Evolutionary conservation across 768 basidiomycete species (phyloP), one percentile per base, ranked within the genome.

Genomic region (Termitomyces sp.): DNA sequence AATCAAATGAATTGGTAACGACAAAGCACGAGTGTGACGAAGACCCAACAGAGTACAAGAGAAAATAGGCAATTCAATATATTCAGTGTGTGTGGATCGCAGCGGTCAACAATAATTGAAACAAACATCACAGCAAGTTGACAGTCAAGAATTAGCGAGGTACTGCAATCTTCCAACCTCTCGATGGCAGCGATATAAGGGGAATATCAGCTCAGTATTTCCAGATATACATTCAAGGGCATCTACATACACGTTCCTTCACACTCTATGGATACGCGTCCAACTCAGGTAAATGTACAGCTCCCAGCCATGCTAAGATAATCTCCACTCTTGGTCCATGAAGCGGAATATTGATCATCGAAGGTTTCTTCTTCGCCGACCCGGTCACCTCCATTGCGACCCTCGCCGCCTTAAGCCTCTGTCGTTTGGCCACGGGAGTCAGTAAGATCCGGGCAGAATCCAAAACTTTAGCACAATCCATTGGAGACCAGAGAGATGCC

Each of bases 311-410:
- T 44, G 92, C 92, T 56, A 94, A 77, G 55, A 92, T 78, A 56
- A 94, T 78, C 71, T 94, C 92, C 47, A 94, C 92, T 6, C 90
- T 80, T 36, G 92, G 91, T 0, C 92, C 92, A 70, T 92, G 90
- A 61, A 94, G 72, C 10, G 90, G 89, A 56, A 94, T 90, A 66
- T 85, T 90, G 69, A 92, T 88, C 51, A 84, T 80, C 60, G 82
- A 63, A 37, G 81, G 74, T 69, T 83, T 87, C 75, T 84, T 83
- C 44, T 54, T 89, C 51, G 83, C 78, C 59, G 81, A 62, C 46
- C 81, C 74, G 68, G 83, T 87, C 74, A 82, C 82, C 73, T 66
- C 72, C 51, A 62, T 70, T 22, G 69, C 73, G 0, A 72, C 72
- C 67, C 78, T 81, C 57, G 81, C 82, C 1, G 75, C 80, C 39